Conservation (phyloP, 1,139 yeast genomes). For the Debaryomyces udenii region DNA sequence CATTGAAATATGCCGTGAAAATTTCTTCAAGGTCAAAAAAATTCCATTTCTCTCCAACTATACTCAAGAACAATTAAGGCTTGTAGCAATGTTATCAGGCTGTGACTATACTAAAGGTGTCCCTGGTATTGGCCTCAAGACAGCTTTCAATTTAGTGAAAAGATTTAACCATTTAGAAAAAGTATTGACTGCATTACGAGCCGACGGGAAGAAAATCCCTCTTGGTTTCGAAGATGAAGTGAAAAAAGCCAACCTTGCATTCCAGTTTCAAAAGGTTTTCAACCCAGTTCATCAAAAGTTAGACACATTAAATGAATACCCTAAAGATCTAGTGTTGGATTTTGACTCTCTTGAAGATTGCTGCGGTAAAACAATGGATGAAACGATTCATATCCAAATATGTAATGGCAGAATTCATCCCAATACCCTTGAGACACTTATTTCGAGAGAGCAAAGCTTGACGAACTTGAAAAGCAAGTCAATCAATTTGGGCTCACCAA, state of each 20-base stretch:
- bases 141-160: constrained; percentile 67
- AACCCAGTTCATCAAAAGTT: constrained; percentile 57
- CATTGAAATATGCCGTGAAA: constrained; percentile 62
- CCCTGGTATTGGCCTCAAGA: constrained; percentile 76
- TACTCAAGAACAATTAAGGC: constrained; percentile 61
- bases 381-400: constrained; percentile 53
- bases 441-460: constrained; percentile 49
- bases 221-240: constrained; percentile 61
- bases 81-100: constrained; percentile 87
- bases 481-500: constrained; percentile 14
- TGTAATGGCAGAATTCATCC: constrained; percentile 76
- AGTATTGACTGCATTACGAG: constrained; percentile 57
- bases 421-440: constrained; percentile 50
- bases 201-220: constrained; percentile 69
- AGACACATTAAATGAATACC: constrained; percentile 61
- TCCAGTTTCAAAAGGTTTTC: constrained; percentile 84
- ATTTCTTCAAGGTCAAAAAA: constrained; percentile 50
- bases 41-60: constrained; percentile 51
- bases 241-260: constrained; percentile 73
- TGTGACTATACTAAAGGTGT: constrained; percentile 95
- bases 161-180: constrained; percentile 55
- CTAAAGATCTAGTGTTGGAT: constrained; percentile 36
- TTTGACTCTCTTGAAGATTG: constrained; percentile 52
- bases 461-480: constrained; percentile 29
- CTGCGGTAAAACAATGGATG: constrained; percentile 61